Evolutionary conservation across 768 basidiomycete genomes (phyloP).

Genomic region (Termitomyces sp.): DNA sequence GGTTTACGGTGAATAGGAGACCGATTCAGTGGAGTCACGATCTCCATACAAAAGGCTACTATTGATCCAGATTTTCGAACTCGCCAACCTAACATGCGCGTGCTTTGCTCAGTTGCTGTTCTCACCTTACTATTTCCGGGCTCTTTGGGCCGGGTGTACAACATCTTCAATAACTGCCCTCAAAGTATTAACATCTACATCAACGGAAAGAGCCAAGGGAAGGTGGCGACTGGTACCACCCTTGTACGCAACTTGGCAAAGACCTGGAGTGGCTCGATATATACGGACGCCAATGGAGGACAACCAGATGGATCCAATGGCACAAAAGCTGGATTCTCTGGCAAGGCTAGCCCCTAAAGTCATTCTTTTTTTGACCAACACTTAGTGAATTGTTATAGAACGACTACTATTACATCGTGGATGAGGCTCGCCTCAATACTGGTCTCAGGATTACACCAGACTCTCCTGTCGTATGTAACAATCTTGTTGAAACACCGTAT

Average conservation of each 20-base stretch:
- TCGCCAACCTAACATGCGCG: not conserved
- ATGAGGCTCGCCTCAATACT: slow-evolving; percentile 28
- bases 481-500: not conserved
- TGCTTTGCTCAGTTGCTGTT: not conserved
- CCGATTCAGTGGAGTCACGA: not conserved
- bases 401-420: slow-evolving; percentile 30
- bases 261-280: slow-evolving; percentile 24
- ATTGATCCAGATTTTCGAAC: not conserved
- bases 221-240: slow-evolving; percentile 1
- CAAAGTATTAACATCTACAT: slow-evolving; percentile 7
- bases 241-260: slow-evolving; percentile 13
- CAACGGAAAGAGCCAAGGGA: slow-evolving; percentile 10
- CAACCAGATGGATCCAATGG: slow-evolving; percentile 20
- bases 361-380: not conserved
- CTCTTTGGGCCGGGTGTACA: slow-evolving; percentile 13
- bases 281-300: slow-evolving; percentile 26
- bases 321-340: slow-evolving; percentile 26
- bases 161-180: slow-evolving; percentile 16
- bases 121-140: not conserved
- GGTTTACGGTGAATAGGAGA: not conserved
- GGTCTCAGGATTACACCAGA: slow-evolving; percentile 29
- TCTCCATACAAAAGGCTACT: not conserved
- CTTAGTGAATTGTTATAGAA: slow-evolving; percentile 10
- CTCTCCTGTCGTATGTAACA: slow-evolving; percentile 17
- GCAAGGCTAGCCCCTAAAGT: slow-evolving; percentile 16